Base-by-base conservation (phyloP, 371 early-diverging fungal species). In the Nematocida major region DNA sequence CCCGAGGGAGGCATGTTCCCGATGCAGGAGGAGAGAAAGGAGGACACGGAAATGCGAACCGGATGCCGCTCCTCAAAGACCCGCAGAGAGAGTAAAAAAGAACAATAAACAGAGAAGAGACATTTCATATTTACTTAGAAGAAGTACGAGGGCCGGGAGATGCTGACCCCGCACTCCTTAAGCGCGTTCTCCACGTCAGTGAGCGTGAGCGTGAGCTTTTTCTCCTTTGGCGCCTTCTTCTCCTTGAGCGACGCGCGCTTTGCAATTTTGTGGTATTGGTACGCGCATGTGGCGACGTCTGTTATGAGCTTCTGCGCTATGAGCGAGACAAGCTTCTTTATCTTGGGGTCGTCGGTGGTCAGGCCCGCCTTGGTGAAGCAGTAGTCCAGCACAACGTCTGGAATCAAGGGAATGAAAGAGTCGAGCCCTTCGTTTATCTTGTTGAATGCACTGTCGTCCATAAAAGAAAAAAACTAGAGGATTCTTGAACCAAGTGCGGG, bases 351-450 rank as follows among this genome's bases (percentile, higher is more conserved):
- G 13, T 89, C 89, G 79, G 91, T 92, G 50, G 91, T 89, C 67
- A 97, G 91, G 2, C 97, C 99, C 2, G 93, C 89, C 80, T 90
- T 87, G 43, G 89, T 88, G 48, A 96, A 84, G 81, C 93, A 93
- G 83, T 94, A 91, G 80, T 96, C 96, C 26, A 93, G 91, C 11
- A 95, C 91, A 38, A 90, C 90, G 80, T 97, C 97, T 40, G 99
- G 99, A 80, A 97, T 79, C 5, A 86, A 42, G 13, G 85, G 86
- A 36, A 59, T 66, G 51, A 84, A 86, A 61, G 77, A 54, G 28
- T 80, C 80, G 7, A 84, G 57, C 28, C 79, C 69, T 32, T 84
- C 80, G 66, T 84, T 84, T 30, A 84, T 67, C 47, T 81, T 78
- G 45, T 81, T 78, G 67, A 82, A 82, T 67, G 81, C 79, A 42